A percentile compares a stretch with the other conserved stretches of the same genome.
Evolutionary conservation across 805 yeast species (phyloP).

Genomic region (Priceomyces medius): DNA sequence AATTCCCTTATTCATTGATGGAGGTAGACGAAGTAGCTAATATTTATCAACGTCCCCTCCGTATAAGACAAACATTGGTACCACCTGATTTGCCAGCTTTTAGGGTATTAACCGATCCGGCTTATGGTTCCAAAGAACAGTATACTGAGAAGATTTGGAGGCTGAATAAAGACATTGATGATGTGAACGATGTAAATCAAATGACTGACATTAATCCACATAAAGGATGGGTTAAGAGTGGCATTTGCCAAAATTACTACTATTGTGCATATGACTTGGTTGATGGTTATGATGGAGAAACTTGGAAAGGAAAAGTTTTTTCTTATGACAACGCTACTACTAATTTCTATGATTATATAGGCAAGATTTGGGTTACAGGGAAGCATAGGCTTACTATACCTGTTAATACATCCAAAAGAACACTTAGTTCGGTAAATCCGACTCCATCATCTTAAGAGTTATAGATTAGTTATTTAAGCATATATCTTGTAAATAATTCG

Average conservation of each 20-base stretch:
- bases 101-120: conserved; percentile 22
- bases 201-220: conserved; percentile 32
- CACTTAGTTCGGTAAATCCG: too few species aligned
- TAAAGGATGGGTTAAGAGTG: conserved; percentile 43
- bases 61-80: conserved; percentile 35
- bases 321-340: conserved; percentile 17
- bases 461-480: too few species aligned
- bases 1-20: conserved; percentile 28
- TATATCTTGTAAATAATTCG: too few species aligned
- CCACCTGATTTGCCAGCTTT: conserved; percentile 39
- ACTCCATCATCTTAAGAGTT: too few species aligned
- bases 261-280: conserved; percentile 40
- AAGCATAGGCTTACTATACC: too few species aligned
- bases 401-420: too few species aligned
- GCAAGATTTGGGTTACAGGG: conserved; percentile 37
- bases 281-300: conserved; percentile 14
- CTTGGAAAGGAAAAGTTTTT: conserved; percentile 24
- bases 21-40: conserved; percentile 14
- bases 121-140: conserved; percentile 16
- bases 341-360: conserved; percentile 26
- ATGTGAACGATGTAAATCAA: conserved; percentile 19
- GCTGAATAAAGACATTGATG: conserved; percentile 33
- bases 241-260: conserved; percentile 33
- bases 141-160: conserved; percentile 19
- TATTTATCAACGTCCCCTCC: conserved; percentile 28